These are phyloP conservation scores for Cyberlindnera nakhonratchasimensis DNA, from an alignment of 805 yeast species.

Conservation along the genomic window DNA sequence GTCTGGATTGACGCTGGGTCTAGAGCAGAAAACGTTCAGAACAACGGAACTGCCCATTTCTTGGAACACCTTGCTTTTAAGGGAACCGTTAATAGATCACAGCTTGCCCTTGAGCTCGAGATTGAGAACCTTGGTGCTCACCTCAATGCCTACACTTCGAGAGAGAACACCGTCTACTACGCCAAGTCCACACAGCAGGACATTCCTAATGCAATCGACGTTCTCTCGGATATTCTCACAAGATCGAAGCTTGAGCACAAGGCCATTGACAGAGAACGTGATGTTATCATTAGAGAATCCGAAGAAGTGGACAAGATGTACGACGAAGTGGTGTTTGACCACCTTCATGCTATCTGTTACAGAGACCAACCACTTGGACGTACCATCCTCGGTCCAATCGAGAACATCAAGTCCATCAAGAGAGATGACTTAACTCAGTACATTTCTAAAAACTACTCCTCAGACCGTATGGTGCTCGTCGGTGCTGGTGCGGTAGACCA, in stretches of 20 bases:
- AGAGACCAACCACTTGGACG: slow-evolving; percentile 92
- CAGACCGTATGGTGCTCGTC: slow-evolving; percentile 97
- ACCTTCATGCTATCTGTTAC: slow-evolving; percentile 88
- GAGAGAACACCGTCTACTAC: slow-evolving; percentile 96
- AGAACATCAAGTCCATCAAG: slow-evolving; percentile 76
- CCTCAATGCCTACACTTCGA: slow-evolving; percentile 95
- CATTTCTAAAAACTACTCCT: slow-evolving; percentile 83
- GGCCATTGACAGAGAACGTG: slow-evolving; percentile 94
- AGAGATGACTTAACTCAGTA: slow-evolving; percentile 74
- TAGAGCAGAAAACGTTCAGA: slow-evolving; percentile 81
- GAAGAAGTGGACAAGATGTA: slow-evolving; percentile 98
- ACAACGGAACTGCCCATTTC: slow-evolving; percentile 96
- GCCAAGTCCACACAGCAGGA: slow-evolving; percentile 83
- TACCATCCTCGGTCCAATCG: slow-evolving; percentile 92
- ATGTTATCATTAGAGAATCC: slow-evolving; percentile 92
- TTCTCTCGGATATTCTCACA: slow-evolving; percentile 84
- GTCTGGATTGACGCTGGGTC: slow-evolving; percentile 99
- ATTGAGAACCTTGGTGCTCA: slow-evolving; percentile 96
- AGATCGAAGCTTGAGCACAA: slow-evolving; percentile 73
- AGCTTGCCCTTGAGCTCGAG: slow-evolving; percentile 81
- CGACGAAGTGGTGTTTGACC: slow-evolving; percentile 97
- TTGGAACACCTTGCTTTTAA: slow-evolving; percentile 95
- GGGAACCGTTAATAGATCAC: slow-evolving; percentile 82
- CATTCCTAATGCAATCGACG: slow-evolving; percentile 81
- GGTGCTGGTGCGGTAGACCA: slow-evolving; percentile 96